These are phyloP conservation scores for Nicotiana tabacum DNA, from an alignment of 257 asterid genomes.

Conservation along the genomic window DNA sequence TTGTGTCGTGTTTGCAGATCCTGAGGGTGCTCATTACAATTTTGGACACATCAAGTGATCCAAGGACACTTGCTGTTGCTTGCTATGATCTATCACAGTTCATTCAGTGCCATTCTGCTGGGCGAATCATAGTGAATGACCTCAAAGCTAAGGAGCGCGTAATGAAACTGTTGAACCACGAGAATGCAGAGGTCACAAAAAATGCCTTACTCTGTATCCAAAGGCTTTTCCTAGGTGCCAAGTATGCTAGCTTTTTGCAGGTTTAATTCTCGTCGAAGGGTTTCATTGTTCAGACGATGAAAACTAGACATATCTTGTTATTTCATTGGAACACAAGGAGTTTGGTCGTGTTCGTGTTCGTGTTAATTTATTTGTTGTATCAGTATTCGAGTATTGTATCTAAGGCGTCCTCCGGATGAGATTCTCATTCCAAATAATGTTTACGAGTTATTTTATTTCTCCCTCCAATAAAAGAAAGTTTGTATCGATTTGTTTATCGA, in stretches of 20 bases:
- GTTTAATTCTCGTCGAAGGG: conserved; percentile 18
- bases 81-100: conserved; percentile 91
- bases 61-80: conserved; percentile 87
- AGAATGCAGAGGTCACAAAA: conserved; percentile 83
- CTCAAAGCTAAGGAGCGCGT: conserved; percentile 94
- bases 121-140: conserved; percentile 79
- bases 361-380: conserved; percentile 2
- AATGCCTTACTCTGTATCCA: conserved; percentile 94
- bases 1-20: conserved; percentile 42
- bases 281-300: neutral
- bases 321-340: neutral
- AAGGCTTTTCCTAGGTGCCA: conserved; percentile 92
- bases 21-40: conserved; percentile 80
- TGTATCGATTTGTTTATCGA: neutral
- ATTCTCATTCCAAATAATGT: conserved; percentile 5
- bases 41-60: conserved; percentile 77
- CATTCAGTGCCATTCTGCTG: conserved; percentile 89
- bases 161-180: conserved; percentile 93
- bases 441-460: neutral
- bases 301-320: neutral
- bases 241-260: conserved; percentile 94
- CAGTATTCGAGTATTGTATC: neutral
- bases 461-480: neutral
- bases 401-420: neutral
- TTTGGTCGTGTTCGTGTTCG: neutral